Evolutionary conservation across 495 filamentous ascomycete genomes (phyloP), one percentile per base, ranked within the genome.

Genomic region (Aspergillus conjunctus): DNA sequence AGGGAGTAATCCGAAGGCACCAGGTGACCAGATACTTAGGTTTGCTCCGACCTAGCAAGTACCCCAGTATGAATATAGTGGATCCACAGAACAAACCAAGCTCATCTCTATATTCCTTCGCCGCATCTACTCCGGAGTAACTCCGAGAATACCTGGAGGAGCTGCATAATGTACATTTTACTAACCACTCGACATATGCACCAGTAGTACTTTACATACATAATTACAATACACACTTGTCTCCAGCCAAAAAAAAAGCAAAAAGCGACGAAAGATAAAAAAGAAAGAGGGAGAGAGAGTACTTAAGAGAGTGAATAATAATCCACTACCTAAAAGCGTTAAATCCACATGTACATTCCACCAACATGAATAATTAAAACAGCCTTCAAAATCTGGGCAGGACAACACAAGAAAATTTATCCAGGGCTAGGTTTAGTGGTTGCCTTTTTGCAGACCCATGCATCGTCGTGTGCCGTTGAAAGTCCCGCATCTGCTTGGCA

Each of bases 361-460:
- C 1, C 20, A 48, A 20, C n/a, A 20, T 7, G 8, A 17, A 48
- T n/a, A 22, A 7, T 4, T 21, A 48, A 11, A 22, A n/a, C 20
- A 18, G 26, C 26, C 26, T 26, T 26, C 10, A 48, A 48, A 48
- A 48, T 48, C 17, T 11, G 18, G 44, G 37, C 5, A 48, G 44
- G 37, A 7, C 37, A 41, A 41, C 15, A 41, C 37, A n/a, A 17
- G 44, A 48, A 48, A 43, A 18, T 6, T 18, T 48, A 21, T 48
- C 18, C 44, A 48, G 4, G n/a, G 17, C 22, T 33, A 5, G 17
- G 9, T 37, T 18, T 51, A 48, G 46, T 58, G 56, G 56, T 51
- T 58, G 56, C 56, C 56, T 58, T 58, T 37, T 41, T 18, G 44
- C 56, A 51, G 56, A 51, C 45, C 56, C 56, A 58, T 51, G 46